phyloP scores from a whole-genome alignment of 371 early-diverging fungal genomes.

The Haplosporangium sp. region DNA sequence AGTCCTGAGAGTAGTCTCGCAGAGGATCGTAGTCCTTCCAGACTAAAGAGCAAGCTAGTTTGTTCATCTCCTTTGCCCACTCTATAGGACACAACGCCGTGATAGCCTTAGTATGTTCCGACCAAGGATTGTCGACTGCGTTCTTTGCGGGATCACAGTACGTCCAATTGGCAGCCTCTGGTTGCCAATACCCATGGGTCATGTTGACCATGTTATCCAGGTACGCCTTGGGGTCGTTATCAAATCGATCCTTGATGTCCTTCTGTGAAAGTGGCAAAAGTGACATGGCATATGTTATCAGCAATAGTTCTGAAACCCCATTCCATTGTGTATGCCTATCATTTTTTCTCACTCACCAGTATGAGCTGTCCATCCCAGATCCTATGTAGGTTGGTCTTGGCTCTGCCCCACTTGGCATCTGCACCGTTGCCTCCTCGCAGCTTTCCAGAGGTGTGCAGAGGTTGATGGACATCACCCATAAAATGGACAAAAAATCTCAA shows the following conservation, averaged over 20 bases:
- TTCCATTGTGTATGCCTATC: background rate
- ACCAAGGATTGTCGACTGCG: constrained; percentile 46
- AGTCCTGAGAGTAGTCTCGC: constrained; percentile 36
- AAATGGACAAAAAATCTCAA: constrained; percentile 60
- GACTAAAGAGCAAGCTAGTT: constrained; percentile 30
- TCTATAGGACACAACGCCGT: constrained; percentile 39
- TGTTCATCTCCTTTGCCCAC: constrained; percentile 43
- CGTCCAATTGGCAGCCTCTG: constrained; percentile 45
- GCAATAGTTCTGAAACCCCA: no score
- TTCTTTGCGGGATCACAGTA: constrained; percentile 33
- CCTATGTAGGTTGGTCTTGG: constrained; percentile 50
- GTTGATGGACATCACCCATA: constrained; percentile 62
- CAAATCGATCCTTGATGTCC: constrained; percentile 48
- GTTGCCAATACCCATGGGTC: constrained; percentile 32
- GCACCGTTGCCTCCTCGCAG: constrained; percentile 54
- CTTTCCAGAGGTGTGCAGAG: constrained; percentile 57
- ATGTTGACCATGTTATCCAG: constrained; percentile 48
- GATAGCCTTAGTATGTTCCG: constrained; percentile 10
- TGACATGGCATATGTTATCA: background rate
- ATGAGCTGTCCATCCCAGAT: constrained; percentile 57
- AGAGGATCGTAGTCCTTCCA: constrained; percentile 46
- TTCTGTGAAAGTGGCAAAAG: constrained; percentile 20
- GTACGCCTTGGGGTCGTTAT: constrained; percentile 50
- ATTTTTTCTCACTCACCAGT: constrained; percentile 22
- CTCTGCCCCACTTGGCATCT: constrained; percentile 42